Evolutionary conservation across 2,329 filamentous ascomycete genomes (phyloP), one percentile per base, ranked within the genome.

Genomic region (Colletotrichum brevisporum): DNA sequence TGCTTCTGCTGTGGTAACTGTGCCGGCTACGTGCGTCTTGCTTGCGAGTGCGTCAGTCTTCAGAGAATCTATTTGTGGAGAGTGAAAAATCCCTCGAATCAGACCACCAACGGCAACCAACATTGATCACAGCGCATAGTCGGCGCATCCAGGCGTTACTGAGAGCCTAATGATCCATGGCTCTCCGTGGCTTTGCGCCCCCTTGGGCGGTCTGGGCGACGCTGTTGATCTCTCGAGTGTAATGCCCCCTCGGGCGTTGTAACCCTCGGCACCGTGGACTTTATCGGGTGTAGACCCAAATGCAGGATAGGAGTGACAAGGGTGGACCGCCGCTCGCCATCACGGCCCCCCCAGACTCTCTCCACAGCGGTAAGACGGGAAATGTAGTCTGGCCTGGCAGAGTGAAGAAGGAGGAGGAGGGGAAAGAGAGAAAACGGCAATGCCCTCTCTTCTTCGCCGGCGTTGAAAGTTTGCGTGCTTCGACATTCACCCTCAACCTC

Each of bases 201-300:
- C 10, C 36, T 60, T 5, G 21, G 18, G 36, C 36, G 36, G 41
- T 15, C 58, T 51, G 58, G 58, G 41, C 45, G 41, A 45, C 51
- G n/a, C 24, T 53, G 59, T 48, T 64, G 59, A 67, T 67, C 53
- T 16, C 53, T 53, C 59, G 39, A 45, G 65, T 53, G 47, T 66
- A 45, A 59, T 53, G 47, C 66, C 16, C 31, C 31, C 31, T 36
- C 31, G 31, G 21, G 60, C 27, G 61, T 56, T 60, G 43, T 50
- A 52, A 47, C 52, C 55, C 51, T 69, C 67, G 67, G 67, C 12
- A 18, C 21, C 56, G 55, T 69, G 63, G 63, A 63, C 67, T 66
- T 26, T 45, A 61, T 69, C 48, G 51, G 67, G 67, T 21, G 56
- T 67, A 69, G 67, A 56, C 45, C 43, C 27, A 43, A 36, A 61